phyloP scores from a whole-genome alignment of 257 asterid species.

The Solanum sitiens region DNA sequence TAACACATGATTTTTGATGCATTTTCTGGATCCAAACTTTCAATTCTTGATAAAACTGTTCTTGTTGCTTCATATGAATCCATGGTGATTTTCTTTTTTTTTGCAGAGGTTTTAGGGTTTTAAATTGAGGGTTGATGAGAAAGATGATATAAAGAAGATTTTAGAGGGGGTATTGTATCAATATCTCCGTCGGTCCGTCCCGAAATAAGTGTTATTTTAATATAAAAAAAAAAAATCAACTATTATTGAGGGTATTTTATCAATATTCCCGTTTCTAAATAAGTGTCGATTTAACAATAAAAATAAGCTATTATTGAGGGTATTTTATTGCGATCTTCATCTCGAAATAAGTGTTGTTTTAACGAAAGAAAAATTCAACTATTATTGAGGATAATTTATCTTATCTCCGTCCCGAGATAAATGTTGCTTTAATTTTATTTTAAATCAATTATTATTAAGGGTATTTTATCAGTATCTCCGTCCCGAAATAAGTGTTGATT shows the following conservation, averaged over 20 bases:
- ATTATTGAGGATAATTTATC: no score
- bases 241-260: no score
- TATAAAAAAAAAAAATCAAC: fast-evolving
- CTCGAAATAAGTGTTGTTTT: no score
- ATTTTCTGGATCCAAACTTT: constrained; percentile 63
- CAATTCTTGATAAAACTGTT: constrained; percentile 71
- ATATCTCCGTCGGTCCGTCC: no score
- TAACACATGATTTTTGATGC: constrained; percentile 84
- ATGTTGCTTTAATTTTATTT: no score
- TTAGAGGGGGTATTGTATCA: no score
- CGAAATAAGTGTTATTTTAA: no score
- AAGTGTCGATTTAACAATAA: no score
- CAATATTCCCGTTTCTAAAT: fast-evolving
- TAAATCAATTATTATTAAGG: neutral
- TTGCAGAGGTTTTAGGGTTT: neutral
- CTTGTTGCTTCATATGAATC: constrained; percentile 69
- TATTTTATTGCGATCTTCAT: no score
- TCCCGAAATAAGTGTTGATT: neutral
- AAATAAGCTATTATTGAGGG: no score
- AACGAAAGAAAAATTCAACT: no score
- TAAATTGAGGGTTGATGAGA: neutral
- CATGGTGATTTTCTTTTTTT: constrained; percentile 19
- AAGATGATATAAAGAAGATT: neutral
- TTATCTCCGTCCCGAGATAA: no score
- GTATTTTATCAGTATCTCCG: neutral